Conservation (phyloP, 345 rosid species). For the Salix dunnii region DNA sequence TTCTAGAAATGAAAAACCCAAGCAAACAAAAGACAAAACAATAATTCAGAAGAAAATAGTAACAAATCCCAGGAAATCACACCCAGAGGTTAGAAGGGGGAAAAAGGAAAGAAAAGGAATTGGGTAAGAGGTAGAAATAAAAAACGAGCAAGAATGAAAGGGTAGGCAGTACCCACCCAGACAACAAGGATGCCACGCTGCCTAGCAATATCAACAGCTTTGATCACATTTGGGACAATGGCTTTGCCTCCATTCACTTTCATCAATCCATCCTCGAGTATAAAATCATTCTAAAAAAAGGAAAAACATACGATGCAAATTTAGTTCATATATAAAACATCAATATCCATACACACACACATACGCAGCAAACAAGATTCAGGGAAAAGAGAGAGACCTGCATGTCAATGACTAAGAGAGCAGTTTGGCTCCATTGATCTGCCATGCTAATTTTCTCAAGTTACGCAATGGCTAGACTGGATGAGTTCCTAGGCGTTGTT, state of each 20-base stretch:
- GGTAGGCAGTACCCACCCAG: constrained; percentile 44
- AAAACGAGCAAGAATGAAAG: not conserved
- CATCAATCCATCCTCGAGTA: constrained; percentile 45
- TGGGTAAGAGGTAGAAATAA: not conserved
- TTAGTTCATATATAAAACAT: no score
- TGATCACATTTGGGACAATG: constrained; percentile 64
- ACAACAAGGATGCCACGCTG: constrained; percentile 64
- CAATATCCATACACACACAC: not conserved
- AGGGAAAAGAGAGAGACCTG: constrained; percentile 46
- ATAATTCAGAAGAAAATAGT: not conserved
- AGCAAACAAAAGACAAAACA: not conserved
- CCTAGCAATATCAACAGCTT: constrained; percentile 66
- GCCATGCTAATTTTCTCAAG: constrained; percentile 21
- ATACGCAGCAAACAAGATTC: not conserved
- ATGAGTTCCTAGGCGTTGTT: no score
- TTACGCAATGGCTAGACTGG: no score
- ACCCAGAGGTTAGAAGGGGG: not conserved
- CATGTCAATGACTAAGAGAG: constrained; percentile 91
- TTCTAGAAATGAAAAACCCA: not conserved
- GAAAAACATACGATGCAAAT: not conserved
- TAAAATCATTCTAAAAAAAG: constrained; percentile 57
- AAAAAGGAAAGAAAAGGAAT: not conserved
- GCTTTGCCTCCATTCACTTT: constrained; percentile 63
- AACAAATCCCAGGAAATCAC: constrained; percentile 6
- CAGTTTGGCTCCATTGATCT: constrained; percentile 57